Evolutionary conservation across 2,329 filamentous ascomycete species (phyloP).

Genomic region (Fusarium brevicatenulatum): DNA sequence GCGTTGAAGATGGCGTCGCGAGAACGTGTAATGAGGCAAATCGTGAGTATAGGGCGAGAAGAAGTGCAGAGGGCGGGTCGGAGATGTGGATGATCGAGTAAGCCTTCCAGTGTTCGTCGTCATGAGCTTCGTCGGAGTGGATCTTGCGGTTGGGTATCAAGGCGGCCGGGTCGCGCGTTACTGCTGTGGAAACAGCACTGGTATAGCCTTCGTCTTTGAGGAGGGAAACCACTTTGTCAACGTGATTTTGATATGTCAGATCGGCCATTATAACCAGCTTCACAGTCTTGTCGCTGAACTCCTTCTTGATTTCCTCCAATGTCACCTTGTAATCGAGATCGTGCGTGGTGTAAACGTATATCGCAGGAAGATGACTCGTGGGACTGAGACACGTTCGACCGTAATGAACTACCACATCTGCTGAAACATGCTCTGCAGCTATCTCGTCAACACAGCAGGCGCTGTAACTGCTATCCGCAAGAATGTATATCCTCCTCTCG

Average conservation of each 20-base stretch:
- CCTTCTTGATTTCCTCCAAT: conserved; percentile 68
- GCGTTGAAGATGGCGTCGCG: conserved; percentile 68
- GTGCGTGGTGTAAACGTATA: conserved; percentile 88
- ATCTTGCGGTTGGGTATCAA: conserved; percentile 85
- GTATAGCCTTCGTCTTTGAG: conserved; percentile 74
- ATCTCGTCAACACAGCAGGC: conserved; percentile 98
- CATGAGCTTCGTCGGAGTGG: conserved; percentile 54
- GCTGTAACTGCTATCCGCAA: conserved; percentile 96
- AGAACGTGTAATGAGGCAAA: conserved; percentile 83
- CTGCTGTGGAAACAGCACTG: conserved; percentile 73
- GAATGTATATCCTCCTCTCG: conserved; percentile 73
- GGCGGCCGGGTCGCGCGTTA: conserved; percentile 82
- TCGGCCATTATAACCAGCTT: conserved; percentile 88
- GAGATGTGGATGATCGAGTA: conserved; percentile 89
- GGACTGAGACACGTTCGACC: conserved; percentile 92
- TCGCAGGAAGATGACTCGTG: conserved; percentile 84
- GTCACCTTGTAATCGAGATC: conserved; percentile 71
- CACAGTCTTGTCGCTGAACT: conserved; percentile 71
- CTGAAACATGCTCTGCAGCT: conserved; percentile 90
- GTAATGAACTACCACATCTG: conserved; percentile 93
- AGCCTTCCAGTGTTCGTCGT: conserved; percentile 63
- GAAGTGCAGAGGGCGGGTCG: conserved; percentile 80
- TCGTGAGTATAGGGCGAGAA: conserved; percentile 87
- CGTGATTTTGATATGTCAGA: conserved; percentile 83
- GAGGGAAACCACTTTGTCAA: conserved; percentile 64